phyloP scores from a whole-genome alignment of 2,329 filamentous ascomycete species.

The Remersonia thermophila region DNA sequence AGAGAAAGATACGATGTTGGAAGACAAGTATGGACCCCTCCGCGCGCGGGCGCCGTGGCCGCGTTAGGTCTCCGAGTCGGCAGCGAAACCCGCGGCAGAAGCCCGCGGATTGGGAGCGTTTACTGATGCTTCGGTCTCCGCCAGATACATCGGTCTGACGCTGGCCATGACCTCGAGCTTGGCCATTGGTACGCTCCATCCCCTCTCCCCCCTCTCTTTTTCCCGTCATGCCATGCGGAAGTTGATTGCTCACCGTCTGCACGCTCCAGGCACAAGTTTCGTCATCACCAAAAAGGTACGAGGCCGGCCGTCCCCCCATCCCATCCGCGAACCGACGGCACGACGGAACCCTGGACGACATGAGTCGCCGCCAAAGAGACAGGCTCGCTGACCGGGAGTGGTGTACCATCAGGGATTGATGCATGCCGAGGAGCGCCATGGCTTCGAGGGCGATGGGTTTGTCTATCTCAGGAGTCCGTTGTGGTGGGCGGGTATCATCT shows the following conservation, averaged over 20 bases:
- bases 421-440: constrained; percentile 80
- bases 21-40: constrained; percentile 31
- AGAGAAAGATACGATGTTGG: constrained; percentile 27
- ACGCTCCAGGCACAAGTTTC: constrained; percentile 69
- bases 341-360: not conserved
- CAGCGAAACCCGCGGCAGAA: too few relatives aligned
- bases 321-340: constrained; percentile 1
- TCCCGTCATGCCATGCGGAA: too few relatives aligned
- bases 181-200: constrained; percentile 52
- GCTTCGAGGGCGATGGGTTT: constrained; percentile 93
- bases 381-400: constrained; percentile 13
- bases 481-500: constrained; percentile 93
- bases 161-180: constrained; percentile 64
- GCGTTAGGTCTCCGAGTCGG: too few relatives aligned
- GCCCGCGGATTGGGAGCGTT: not conserved
- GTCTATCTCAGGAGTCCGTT: constrained; percentile 88
- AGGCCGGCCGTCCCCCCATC: constrained; percentile 9
- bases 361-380: too few relatives aligned
- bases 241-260: not conserved
- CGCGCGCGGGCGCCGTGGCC: too few relatives aligned
- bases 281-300: constrained; percentile 96
- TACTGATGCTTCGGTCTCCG: constrained; percentile 21
- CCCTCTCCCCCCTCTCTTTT: not conserved
- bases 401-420: constrained; percentile 56
- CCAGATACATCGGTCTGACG: constrained; percentile 63